Conservation (phyloP, 495 filamentous ascomycete genomes). For the Aspergillus bridgeri region DNA sequence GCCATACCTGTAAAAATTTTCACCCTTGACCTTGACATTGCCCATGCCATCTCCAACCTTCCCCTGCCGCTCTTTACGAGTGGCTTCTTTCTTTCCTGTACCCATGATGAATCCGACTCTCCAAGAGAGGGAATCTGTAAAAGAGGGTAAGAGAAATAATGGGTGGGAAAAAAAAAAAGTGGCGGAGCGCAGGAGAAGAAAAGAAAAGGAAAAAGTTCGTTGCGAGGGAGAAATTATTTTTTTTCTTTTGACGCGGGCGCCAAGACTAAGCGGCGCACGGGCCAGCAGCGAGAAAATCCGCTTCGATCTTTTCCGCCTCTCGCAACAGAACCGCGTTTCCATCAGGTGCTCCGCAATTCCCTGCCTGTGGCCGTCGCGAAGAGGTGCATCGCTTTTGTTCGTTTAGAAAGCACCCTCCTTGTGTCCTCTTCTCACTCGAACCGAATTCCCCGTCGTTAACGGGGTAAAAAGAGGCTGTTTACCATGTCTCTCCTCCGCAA, state of each 20-base stretch:
- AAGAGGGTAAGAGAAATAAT: constrained; percentile 28
- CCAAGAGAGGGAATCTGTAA: constrained; percentile 21
- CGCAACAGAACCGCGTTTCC: constrained; percentile 16
- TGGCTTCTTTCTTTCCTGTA: constrained; percentile 89
- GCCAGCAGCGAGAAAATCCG: constrained; percentile 41
- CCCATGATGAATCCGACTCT: constrained; percentile 63
- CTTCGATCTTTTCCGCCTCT: constrained; percentile 37
- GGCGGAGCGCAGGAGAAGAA: constrained; percentile 37
- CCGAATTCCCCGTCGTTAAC: not conserved
- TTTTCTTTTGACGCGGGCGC: constrained; percentile 30
- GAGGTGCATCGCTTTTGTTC: not conserved
- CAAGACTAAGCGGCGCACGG: constrained; percentile 41
- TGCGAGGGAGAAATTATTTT: constrained; percentile 25
- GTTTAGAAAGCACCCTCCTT: not conserved
- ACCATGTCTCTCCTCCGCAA: constrained; percentile 42
- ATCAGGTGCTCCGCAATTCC: constrained; percentile 8
- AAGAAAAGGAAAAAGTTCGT: constrained; percentile 31
- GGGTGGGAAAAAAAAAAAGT: constrained; percentile 30
- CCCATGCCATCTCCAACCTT: constrained; percentile 78
- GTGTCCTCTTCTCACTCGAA: not conserved
- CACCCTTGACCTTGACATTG: constrained; percentile 90
- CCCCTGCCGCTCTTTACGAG: constrained; percentile 75
- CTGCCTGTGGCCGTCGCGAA: not conserved
- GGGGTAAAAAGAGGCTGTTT: constrained; percentile 5
- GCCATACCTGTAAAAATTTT: constrained; percentile 82